These are phyloP conservation scores for Vigna nakashimae DNA, from an alignment of 306 rosid species.

Conservation along the genomic window DNA sequence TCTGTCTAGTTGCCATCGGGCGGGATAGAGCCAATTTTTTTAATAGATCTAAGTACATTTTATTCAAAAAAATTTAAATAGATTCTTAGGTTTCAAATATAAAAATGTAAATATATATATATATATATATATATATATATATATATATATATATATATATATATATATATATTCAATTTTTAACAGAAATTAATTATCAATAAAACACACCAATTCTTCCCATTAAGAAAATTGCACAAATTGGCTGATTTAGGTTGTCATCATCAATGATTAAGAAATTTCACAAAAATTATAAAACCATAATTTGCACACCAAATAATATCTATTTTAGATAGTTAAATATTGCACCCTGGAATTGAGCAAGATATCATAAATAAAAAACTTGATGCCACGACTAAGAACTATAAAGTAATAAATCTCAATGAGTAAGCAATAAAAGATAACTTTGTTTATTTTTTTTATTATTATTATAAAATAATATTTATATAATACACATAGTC, in stretches of 20 bases:
- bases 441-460: constrained; percentile 14
- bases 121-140: too few relatives aligned
- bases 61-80: too few relatives aligned
- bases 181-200: too few relatives aligned
- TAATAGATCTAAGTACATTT: too few relatives aligned
- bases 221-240: not conserved
- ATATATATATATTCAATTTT: too few relatives aligned
- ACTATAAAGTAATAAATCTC: constrained; percentile 5
- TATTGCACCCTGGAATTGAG: not conserved
- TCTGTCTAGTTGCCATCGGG: too few relatives aligned
- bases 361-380: constrained; percentile 4
- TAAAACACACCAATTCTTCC: too few relatives aligned
- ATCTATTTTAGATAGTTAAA: not conserved
- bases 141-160: too few relatives aligned
- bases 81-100: too few relatives aligned
- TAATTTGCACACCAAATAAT: not conserved
- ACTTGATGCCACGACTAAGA: not conserved
- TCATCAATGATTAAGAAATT: constrained; percentile 12
- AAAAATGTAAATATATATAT: too few relatives aligned
- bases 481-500: not conserved
- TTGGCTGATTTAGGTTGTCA: constrained; percentile 16
- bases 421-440: constrained; percentile 27
- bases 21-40: too few relatives aligned
- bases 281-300: not conserved
- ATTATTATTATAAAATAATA: too few relatives aligned